Base-by-base conservation (phyloP, 1,284 basidiomycete genomes). In the Naganishia cerealis region DNA sequence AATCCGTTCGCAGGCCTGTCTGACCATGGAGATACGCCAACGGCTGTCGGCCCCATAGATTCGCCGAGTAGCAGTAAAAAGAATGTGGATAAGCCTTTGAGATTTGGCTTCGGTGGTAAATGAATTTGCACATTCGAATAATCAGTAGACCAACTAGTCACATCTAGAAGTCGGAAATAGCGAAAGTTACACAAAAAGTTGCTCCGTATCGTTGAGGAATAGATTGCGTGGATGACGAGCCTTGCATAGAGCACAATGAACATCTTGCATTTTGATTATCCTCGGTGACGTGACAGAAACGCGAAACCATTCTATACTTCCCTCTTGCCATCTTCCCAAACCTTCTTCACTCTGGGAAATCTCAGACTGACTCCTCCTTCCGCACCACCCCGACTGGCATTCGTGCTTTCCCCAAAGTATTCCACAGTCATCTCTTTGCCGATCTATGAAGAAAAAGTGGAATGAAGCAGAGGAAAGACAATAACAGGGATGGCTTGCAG, bases 361-460 rank as follows among this genome's bases (percentile, higher is more conserved):
- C 79, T 66, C 57, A 81, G 66, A 65, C 77, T 78, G 43, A 62
- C 71, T 15, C 56, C 70, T 2, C 66, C 72, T 13, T 66, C 66
- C 33, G 50, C 46, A 16, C 65, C 66, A 7, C 68, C 71, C 13
- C 77, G 62, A 3, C 69, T 73, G 5, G 48, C 56, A 7, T 73
- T 70, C 15, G 72, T 71, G 16, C 74, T 75, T 70, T 81, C 79
- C 10, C 70, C 73, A 69, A 81, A 81, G 67, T 78, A 80, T 67
- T 79, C 75, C 13, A 80, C 77, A 3, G 79, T 81, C 33, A 81
- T 75, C 65, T 74, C 68, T 65, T 76, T 79, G 4, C 79, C 79
- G 21, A 78, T 66, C 76, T 76, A 61, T 24, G 36, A 38, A 38
- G 24, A 36, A 21, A 3, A 12, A n/a, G 13, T 10, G 12, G n/a